Percentiles rank a stretch among this genome's conserved stretches.
These are phyloP conservation scores for Arbutus unedo DNA, from an alignment of 148 eudicot genomes.

Conservation along the genomic window DNA sequence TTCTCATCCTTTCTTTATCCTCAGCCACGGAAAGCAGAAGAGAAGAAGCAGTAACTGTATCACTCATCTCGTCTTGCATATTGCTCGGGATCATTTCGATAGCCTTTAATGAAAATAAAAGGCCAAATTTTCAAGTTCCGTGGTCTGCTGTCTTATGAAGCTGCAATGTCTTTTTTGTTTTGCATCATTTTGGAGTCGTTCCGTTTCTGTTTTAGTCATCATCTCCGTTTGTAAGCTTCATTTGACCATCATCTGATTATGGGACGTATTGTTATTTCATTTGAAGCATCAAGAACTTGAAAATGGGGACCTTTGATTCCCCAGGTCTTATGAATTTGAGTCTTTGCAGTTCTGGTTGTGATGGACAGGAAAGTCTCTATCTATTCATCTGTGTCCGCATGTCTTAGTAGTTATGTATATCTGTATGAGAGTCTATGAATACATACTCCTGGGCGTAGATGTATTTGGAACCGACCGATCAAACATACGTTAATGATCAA, in stretches of 20 bases:
- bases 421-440: too few species aligned
- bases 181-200: neutral
- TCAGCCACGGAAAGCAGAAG: slow-evolving; percentile 76
- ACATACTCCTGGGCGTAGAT: too few species aligned
- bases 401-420: too few species aligned
- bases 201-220: too few species aligned
- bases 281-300: too few species aligned
- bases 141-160: neutral
- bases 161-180: neutral
- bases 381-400: too few species aligned
- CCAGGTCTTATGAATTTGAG: too few species aligned
- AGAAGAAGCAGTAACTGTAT: slow-evolving; percentile 48
- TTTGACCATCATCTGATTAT: neutral
- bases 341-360: too few species aligned
- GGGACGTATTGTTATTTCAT: neutral
- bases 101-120: neutral
- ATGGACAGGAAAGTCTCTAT: too few species aligned
- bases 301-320: too few species aligned
- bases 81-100: slow-evolving; percentile 10
- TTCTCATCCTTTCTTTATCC: slow-evolving; percentile 6
- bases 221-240: neutral
- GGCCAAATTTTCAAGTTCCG: neutral
- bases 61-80: neutral
- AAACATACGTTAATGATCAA: too few species aligned
- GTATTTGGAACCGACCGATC: too few species aligned